These are phyloP conservation scores for Lentinula edodes DNA, from an alignment of 768 basidiomycete genomes.

Conservation along the genomic window DNA sequence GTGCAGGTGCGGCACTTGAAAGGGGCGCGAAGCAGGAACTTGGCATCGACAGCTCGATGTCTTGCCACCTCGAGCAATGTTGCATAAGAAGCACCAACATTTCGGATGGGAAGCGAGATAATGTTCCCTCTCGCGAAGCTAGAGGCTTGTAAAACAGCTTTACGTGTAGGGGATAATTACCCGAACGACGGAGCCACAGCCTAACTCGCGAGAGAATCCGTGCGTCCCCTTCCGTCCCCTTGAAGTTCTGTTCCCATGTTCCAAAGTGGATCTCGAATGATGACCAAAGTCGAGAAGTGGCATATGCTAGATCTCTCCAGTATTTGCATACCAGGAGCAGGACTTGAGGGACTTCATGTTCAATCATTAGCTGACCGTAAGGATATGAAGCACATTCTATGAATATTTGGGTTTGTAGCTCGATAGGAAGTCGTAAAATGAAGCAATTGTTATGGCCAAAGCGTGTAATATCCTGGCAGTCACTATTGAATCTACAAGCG, in stretches of 20 bases:
- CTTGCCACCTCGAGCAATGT: conserved; percentile 30
- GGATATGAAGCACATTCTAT: conserved; percentile 24
- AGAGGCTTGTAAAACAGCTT: conserved; percentile 21
- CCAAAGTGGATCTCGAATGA: conserved; percentile 32
- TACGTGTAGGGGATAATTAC: conserved; percentile 25
- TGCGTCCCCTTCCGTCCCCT: background rate
- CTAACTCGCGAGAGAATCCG: conserved; percentile 12
- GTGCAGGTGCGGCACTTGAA: conserved; percentile 11
- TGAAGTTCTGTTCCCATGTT: conserved; percentile 9
- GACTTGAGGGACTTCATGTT: conserved; percentile 28
- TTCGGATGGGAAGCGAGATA: conserved; percentile 15
- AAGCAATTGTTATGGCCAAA: conserved; percentile 2
- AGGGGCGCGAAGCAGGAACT: conserved; percentile 20
- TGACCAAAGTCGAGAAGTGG: conserved; percentile 43
- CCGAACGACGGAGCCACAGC: conserved; percentile 33
- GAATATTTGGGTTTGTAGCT: conserved; percentile 45
- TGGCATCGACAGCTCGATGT: conserved; percentile 29
- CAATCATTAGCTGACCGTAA: conserved; percentile 24
- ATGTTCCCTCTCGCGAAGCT: conserved; percentile 10
- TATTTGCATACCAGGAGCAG: conserved; percentile 33
- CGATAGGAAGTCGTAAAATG: conserved; percentile 36
- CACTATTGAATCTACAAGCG: background rate
- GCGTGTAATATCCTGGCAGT: background rate
- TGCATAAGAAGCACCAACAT: conserved; percentile 24
- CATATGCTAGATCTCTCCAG: conserved; percentile 35